Conservation (phyloP, 2,329 filamentous ascomycete genomes). For the Aspergillus fumigatiaffinis region DNA sequence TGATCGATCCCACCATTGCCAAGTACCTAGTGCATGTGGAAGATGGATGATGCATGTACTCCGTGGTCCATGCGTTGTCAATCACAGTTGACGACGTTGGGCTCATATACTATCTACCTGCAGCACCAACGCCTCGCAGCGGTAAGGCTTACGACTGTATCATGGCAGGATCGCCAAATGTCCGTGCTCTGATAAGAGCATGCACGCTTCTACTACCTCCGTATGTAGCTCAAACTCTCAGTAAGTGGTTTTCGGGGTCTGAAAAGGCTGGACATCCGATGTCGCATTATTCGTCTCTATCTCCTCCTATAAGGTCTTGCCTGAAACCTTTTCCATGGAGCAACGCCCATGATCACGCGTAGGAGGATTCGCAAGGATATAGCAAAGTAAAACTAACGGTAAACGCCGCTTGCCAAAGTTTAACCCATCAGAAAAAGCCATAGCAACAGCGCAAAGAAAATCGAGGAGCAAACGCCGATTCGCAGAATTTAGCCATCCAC, state of each 20-base stretch:
- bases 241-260: neutral
- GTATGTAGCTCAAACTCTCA: neutral
- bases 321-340: neutral
- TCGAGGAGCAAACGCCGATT: neutral
- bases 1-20: neutral
- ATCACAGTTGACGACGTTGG: neutral
- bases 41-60: neutral
- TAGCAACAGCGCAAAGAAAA: neutral
- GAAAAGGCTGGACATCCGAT: neutral
- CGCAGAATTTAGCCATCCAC: neutral
- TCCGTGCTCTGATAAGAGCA: neutral
- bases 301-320: neutral
- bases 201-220: neutral
- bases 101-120: neutral
- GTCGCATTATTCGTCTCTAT: neutral
- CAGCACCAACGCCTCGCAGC: neutral
- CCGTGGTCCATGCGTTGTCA: neutral
- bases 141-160: neutral
- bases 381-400: neutral
- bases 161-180: neutral
- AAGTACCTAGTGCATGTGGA: neutral
- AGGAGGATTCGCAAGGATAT: neutral
- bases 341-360: neutral
- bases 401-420: neutral
- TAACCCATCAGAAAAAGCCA: neutral